Base-by-base conservation (phyloP, 1,284 basidiomycete genomes). In the Ceratobasidium theobromae region DNA sequence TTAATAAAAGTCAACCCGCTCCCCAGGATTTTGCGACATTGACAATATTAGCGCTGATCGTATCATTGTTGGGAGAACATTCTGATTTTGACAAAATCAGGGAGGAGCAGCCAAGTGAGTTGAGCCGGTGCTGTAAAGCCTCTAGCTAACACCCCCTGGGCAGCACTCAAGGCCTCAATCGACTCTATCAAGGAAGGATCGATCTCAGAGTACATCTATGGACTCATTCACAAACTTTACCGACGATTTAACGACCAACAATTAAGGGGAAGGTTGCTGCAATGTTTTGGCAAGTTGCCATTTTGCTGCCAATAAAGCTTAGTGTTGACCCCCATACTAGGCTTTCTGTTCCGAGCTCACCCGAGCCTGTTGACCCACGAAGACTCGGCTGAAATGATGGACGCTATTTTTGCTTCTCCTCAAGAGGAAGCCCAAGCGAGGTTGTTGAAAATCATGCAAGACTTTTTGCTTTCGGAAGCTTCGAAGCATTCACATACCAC, bases 311-410 rank as follows among this genome's bases (percentile, higher is more conserved):
- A 48, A 12, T 25, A 6, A 5, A 23, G 14, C 8, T 14, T 1
- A 4, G 12, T 55, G 35, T 35, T 5, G 14, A 27, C 38, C 3
- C n/a, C 33, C 27, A 21, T 14, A 66, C 3, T 60, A 89, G 91
- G 91, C 6, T 96, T 91, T 74, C 76, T 99, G 3, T 98, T 95
- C 78, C 87, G 93, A n/a, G 87, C 93, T 4, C 88, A 95, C 70
- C 95, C 96, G 1, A 87, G 87, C 0, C 78, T 98, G 67, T 94
- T 98, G 86, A 90, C 91, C 0, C 77, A 87, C 66, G 85, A 88
- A 4, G 79, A 82, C 11, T 91, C 94, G 0, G 84, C 88, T 0
- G 78, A 77, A n/a, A 88, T 98, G 75, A 95, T 99, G 91, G 90
- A 95, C 73, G 80, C 80, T 1, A 89, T 97, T 48, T 95, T 98